These are phyloP conservation scores for Panicum virgatum DNA, from an alignment of 202 grass and related monocot genomes.

Conservation along the genomic window DNA sequence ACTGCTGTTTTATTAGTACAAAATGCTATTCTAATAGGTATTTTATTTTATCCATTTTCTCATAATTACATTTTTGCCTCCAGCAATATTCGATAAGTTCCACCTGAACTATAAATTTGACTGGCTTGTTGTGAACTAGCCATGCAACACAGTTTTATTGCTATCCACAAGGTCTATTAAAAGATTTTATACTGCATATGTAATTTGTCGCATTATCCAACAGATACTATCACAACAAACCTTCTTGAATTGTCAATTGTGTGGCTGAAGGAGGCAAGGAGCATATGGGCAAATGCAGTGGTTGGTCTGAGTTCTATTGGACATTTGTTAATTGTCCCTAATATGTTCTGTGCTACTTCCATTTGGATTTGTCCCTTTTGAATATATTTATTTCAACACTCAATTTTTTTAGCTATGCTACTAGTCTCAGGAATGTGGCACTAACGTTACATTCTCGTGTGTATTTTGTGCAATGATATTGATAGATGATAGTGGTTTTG, in stretches of 20 bases:
- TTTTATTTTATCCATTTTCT: neutral
- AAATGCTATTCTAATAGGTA: conserved; percentile 13
- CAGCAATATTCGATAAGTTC: neutral
- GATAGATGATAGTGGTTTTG: conserved; percentile 2
- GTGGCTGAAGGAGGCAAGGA: neutral
- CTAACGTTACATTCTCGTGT: neutral
- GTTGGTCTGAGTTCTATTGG: neutral
- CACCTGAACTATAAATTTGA: conserved; percentile 18
- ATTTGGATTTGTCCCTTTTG: neutral
- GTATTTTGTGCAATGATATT: neutral
- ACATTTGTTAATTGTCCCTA: conserved; percentile 9
- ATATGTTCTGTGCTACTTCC: neutral
- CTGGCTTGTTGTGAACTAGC: neutral
- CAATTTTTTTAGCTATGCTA: neutral
- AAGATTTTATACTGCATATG: conserved; percentile 15
- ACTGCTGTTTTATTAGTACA: neutral
- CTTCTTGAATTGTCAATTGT: neutral
- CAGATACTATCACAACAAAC: neutral
- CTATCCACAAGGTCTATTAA: neutral
- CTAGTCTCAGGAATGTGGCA: neutral
- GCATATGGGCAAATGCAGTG: neutral
- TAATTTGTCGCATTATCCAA: neutral
- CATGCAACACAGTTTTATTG: conserved; percentile 5
- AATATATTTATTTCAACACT: neutral
- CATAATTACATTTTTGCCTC: conserved; percentile 2